These are phyloP conservation scores for Purpureocillium takamizusanense DNA, from an alignment of 2,329 filamentous ascomycete species.

Conservation along the genomic window DNA sequence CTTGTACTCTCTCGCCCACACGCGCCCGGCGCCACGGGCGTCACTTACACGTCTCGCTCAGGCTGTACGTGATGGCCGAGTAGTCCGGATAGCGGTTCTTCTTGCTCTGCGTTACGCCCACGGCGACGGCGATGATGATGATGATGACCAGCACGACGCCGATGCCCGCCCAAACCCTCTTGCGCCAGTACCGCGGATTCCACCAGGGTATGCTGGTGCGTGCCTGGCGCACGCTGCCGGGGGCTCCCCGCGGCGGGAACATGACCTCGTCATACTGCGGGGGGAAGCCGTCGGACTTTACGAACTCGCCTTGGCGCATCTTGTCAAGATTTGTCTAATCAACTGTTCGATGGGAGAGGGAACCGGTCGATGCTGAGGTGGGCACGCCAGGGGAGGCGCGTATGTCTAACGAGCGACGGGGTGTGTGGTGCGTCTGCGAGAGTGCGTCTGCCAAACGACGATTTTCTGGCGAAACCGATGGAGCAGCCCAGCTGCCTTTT, in stretches of 20 bases:
- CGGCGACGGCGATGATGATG: constrained; percentile 37
- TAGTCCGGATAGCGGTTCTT: constrained; percentile 40
- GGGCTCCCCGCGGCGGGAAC: constrained; percentile 7
- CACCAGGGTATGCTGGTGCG: constrained; percentile 26
- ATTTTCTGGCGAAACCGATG: too few species aligned
- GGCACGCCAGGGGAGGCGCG: background rate
- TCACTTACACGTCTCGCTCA: constrained; percentile 39
- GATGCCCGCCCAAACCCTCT: constrained; percentile 37
- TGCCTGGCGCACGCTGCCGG: constrained; percentile 11
- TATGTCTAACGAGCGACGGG: constrained; percentile 1
- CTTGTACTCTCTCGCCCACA: too few species aligned
- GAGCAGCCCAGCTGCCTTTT: too few species aligned
- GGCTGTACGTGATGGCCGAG: constrained; percentile 32
- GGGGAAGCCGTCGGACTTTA: constrained; percentile 14
- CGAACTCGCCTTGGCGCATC: constrained; percentile 4
- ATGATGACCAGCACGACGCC: constrained; percentile 31
- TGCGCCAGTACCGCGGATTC: constrained; percentile 44
- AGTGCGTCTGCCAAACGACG: too few species aligned
- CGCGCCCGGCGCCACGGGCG: too few species aligned
- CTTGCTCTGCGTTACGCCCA: constrained; percentile 29
- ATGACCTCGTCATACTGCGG: constrained; percentile 19
- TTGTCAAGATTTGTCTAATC: background rate
- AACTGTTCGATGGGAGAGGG: too few species aligned
- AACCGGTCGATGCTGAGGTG: background rate
- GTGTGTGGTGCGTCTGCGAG: too few species aligned